Evolutionary conservation across 1,284 basidiomycete species (phyloP).

Genomic region (Inonotus obliquus): DNA sequence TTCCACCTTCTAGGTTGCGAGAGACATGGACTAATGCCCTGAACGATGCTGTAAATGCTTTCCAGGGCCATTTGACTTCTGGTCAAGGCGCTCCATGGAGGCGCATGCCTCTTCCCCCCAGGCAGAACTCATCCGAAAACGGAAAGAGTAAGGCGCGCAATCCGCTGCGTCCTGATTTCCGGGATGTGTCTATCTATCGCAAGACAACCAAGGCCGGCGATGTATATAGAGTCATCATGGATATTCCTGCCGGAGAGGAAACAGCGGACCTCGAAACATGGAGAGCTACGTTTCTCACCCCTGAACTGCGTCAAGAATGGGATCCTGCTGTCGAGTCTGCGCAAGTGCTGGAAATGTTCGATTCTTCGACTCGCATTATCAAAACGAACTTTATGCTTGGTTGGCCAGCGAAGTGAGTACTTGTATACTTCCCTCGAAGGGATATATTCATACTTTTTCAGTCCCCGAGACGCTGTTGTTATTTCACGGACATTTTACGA

Average conservation of each 20-base stretch:
- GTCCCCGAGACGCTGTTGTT: conserved; percentile 88
- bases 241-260: conserved; percentile 65
- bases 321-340: conserved; percentile 89
- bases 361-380: conserved; percentile 78
- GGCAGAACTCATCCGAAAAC: conserved; percentile 32
- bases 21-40: conserved; percentile 72
- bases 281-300: conserved; percentile 78
- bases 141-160: conserved; percentile 59
- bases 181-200: conserved; percentile 68
- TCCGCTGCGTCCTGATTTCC: conserved; percentile 48
- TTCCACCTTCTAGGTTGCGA: conserved; percentile 46
- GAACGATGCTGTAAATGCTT: conserved; percentile 63
- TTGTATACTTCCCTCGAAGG: background rate
- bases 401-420: conserved; percentile 90
- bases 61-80: conserved; percentile 64
- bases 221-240: conserved; percentile 80
- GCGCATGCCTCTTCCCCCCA: conserved; percentile 45
- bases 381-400: conserved; percentile 91
- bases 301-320: conserved; percentile 86
- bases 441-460: conserved; percentile 32
- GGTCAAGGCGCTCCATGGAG: conserved; percentile 65
- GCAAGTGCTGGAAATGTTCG: conserved; percentile 81
- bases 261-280: conserved; percentile 71
- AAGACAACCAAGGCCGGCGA: conserved; percentile 62
- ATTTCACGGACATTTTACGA: conserved; percentile 85